Conservation (phyloP, 2,329 filamentous ascomycete species). For the Orbilia quercus region DNA sequence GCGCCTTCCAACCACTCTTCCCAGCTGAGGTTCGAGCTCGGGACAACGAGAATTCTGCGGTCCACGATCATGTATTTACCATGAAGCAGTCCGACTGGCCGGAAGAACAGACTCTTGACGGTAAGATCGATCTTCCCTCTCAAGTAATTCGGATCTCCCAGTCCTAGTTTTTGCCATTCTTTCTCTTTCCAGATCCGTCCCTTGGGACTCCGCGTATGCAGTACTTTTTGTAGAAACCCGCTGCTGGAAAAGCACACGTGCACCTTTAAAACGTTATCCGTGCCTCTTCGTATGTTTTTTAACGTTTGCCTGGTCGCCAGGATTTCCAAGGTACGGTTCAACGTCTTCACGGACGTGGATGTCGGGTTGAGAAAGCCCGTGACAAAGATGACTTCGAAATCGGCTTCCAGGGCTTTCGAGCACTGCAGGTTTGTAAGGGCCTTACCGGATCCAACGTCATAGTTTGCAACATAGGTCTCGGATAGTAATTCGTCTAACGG, state of each 20-base stretch:
- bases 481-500: slow-evolving; percentile 36
- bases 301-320: slow-evolving; percentile 68
- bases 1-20: slow-evolving; percentile 88
- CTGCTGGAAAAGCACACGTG: slow-evolving; percentile 81
- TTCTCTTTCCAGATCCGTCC: slow-evolving; percentile 70
- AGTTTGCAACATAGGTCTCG: slow-evolving; percentile 24
- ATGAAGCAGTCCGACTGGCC: slow-evolving; percentile 87
- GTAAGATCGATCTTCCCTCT: slow-evolving; percentile 73
- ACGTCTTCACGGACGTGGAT: slow-evolving; percentile 69
- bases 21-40: slow-evolving; percentile 87
- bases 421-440: slow-evolving; percentile 69
- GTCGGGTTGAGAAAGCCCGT: slow-evolving; percentile 86
- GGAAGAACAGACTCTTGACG: slow-evolving; percentile 81
- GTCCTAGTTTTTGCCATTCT: slow-evolving; percentile 72
- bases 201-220: slow-evolving; percentile 69
- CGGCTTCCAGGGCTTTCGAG: slow-evolving; percentile 72
- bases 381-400: slow-evolving; percentile 76
- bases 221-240: slow-evolving; percentile 77
- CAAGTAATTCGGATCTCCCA: slow-evolving; percentile 70
- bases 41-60: slow-evolving; percentile 73
- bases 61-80: slow-evolving; percentile 84
- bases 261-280: slow-evolving; percentile 68
- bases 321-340: slow-evolving; percentile 68
- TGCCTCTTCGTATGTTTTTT: slow-evolving; percentile 58
- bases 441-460: slow-evolving; percentile 66